Conservation (phyloP, 2,329 filamentous ascomycete species). For the Phialophora expanda region DNA sequence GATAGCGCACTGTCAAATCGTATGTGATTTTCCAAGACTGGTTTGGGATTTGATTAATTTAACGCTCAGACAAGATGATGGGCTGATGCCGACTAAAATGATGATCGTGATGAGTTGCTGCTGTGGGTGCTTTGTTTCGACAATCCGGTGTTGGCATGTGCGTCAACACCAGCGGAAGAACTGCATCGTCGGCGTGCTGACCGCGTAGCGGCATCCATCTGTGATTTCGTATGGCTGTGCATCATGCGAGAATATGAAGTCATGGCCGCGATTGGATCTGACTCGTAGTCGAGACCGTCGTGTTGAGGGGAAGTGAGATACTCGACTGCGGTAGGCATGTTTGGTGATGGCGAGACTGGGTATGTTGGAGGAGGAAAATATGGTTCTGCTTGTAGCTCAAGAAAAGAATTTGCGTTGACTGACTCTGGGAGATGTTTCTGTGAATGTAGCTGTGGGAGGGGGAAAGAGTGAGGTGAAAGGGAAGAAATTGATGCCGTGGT, state of each 20-base stretch:
- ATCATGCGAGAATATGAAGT: slow-evolving; percentile 63
- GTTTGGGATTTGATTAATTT: not conserved
- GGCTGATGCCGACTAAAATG: slow-evolving; percentile 25
- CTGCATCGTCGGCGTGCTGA: slow-evolving; percentile 50
- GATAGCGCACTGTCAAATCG: not conserved
- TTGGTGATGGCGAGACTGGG: slow-evolving; percentile 8
- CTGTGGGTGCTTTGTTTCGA: slow-evolving; percentile 32
- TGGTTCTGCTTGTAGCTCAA: not conserved
- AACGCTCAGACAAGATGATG: slow-evolving; percentile 6
- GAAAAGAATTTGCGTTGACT: not conserved
- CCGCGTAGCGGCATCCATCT: slow-evolving; percentile 65
- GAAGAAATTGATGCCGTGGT: slow-evolving; percentile 1
- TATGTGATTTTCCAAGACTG: not conserved
- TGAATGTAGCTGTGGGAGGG: not conserved
- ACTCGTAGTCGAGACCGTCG: slow-evolving; percentile 33
- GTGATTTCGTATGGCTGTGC: slow-evolving; percentile 68
- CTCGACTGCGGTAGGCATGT: slow-evolving; percentile 38
- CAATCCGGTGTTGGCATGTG: slow-evolving; percentile 26
- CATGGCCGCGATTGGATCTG: slow-evolving; percentile 38
- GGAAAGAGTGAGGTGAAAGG: not conserved
- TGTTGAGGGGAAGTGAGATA: slow-evolving; percentile 31
- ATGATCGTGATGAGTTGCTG: slow-evolving; percentile 35
- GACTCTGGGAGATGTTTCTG: not conserved
- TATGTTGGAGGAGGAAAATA: not conserved
- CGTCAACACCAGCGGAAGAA: slow-evolving; percentile 26